These are phyloP conservation scores for Suillus hirtellus DNA, from an alignment of 768 basidiomycete species.

Conservation along the genomic window DNA sequence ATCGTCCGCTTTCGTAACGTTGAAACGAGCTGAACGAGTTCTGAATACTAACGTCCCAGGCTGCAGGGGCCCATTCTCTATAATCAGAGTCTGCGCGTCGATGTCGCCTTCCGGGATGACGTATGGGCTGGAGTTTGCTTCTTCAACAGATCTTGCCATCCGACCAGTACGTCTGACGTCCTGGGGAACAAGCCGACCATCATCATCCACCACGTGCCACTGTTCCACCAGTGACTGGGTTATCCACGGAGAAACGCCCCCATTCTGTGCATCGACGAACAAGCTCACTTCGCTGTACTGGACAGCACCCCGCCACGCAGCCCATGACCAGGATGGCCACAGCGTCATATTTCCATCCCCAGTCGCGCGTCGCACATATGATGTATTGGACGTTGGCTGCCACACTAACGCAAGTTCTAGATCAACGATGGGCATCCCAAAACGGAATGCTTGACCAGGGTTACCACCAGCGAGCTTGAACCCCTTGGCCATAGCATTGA, in stretches of 20 bases:
- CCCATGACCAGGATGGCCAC: slow-evolving; percentile 30
- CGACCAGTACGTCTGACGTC: slow-evolving; percentile 12
- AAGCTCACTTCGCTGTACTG: not conserved
- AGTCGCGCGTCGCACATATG: slow-evolving; percentile 14
- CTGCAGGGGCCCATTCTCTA: slow-evolving; percentile 5
- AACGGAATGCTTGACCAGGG: not conserved
- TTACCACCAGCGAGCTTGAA: not conserved
- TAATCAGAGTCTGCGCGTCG: not conserved
- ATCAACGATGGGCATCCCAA: slow-evolving; percentile 3
- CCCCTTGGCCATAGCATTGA: not conserved
- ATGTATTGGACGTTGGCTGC: slow-evolving; percentile 20
- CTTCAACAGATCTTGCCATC: not conserved
- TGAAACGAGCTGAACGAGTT: slow-evolving; percentile 19
- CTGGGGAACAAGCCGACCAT: slow-evolving; percentile 12
- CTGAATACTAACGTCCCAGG: slow-evolving; percentile 28
- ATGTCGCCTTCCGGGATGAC: not conserved
- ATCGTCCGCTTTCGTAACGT: slow-evolving; percentile 9
- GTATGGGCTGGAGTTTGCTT: slow-evolving; percentile 11
- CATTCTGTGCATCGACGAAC: not conserved
- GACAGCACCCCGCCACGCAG: slow-evolving; percentile 26
- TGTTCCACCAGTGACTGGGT: slow-evolving; percentile 19
- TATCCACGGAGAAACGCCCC: slow-evolving; percentile 1
- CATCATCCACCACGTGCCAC: slow-evolving; percentile 21
- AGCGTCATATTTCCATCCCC: not conserved
- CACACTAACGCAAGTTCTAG: slow-evolving; percentile 22